Evolutionary conservation across 169 alveolate genomes (phyloP).

Genomic region (Plasmodium ovale): DNA sequence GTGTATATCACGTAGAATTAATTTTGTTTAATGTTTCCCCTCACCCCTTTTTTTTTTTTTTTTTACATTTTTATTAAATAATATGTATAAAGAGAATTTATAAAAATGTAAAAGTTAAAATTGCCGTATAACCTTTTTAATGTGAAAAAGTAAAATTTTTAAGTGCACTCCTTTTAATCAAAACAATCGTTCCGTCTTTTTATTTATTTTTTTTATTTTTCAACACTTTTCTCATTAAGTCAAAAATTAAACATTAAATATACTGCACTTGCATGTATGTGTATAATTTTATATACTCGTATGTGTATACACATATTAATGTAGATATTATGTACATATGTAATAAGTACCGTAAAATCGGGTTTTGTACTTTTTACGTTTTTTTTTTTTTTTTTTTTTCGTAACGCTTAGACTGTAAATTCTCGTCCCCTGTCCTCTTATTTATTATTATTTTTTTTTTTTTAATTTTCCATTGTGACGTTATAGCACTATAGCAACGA

Average conservation of each 20-base stretch:
- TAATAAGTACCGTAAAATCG: too few relatives aligned
- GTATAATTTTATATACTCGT: constrained; percentile 8
- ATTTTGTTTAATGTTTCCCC: constrained; percentile 2
- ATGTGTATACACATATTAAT: background rate
- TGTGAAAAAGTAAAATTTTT: constrained; percentile 14
- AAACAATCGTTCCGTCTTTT: background rate
- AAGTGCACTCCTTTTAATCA: background rate
- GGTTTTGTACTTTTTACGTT: too few relatives aligned
- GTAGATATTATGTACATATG: background rate
- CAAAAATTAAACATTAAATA: constrained; percentile 25
- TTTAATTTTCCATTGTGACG: too few relatives aligned
- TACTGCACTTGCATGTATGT: background rate
- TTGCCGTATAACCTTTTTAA: constrained; percentile 8
- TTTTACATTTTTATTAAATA: background rate
- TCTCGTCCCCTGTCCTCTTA: too few relatives aligned
- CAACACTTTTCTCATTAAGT: background rate
- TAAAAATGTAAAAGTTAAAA: constrained; percentile 28
- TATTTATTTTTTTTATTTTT: too few relatives aligned
- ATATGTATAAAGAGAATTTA: background rate
- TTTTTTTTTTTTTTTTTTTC: too few relatives aligned
- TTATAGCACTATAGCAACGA: too few relatives aligned
- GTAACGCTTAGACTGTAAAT: too few relatives aligned
- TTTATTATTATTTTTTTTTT: too few relatives aligned
- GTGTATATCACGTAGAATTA: too few relatives aligned
- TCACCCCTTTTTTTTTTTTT: constrained; percentile 3